A percentile compares a stretch with the other conserved stretches of the same genome.
phyloP scores from a whole-genome alignment of 73 alveolate genomes.

The Blepharisma stoltei region DNA sequence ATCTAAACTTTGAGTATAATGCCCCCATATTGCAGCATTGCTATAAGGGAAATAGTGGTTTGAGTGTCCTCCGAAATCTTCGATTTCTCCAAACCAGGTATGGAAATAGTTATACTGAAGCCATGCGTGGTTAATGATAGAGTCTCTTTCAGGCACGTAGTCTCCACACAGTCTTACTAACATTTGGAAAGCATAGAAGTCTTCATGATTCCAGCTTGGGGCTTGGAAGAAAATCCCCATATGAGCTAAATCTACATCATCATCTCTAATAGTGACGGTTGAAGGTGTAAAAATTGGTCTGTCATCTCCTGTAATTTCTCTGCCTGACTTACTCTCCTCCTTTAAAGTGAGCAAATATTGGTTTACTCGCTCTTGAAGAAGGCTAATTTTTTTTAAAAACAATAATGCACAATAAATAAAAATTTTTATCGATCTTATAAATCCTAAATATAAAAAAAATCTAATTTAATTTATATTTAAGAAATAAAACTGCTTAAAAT shows the following conservation, averaged over 20 bases:
- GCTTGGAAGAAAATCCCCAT: slow-evolving; percentile 79
- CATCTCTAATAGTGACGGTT: slow-evolving; percentile 53
- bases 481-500: too few species aligned
- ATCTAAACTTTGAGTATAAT: slow-evolving; percentile 54
- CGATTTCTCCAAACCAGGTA: slow-evolving; percentile 35
- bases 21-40: slow-evolving; percentile 82
- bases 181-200: slow-evolving; percentile 74
- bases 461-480: too few species aligned
- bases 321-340: too few species aligned
- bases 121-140: slow-evolving; percentile 28
- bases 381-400: too few species aligned
- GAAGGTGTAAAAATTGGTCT: slow-evolving; percentile 47
- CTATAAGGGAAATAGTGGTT: slow-evolving; percentile 70
- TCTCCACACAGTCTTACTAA: slow-evolving; percentile 74
- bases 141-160: slow-evolving; percentile 40
- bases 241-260: slow-evolving; percentile 61
- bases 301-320: slow-evolving; percentile 32
- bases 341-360: too few species aligned
- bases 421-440: too few species aligned
- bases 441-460: too few species aligned
- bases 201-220: slow-evolving; percentile 77
- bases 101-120: not conserved
- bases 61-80: slow-evolving; percentile 49
- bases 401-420: too few species aligned
- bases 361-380: too few species aligned